A percentile compares a stretch with the other conserved stretches of the same genome.
Evolutionary conservation across 2,329 filamentous ascomycete species (phyloP).

Genomic region (Fusarium secorum): DNA sequence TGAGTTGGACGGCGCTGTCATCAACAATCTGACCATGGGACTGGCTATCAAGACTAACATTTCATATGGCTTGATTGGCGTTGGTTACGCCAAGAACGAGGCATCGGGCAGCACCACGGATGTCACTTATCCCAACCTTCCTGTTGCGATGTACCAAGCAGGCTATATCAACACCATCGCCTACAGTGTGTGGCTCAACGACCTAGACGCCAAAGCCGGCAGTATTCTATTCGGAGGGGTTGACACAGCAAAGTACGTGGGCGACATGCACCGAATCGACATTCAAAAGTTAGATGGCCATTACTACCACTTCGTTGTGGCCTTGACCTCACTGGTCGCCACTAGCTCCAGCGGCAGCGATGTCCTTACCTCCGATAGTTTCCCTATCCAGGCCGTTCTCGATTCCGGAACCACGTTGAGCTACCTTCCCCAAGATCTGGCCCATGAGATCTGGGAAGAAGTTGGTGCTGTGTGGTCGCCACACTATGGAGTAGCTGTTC

Average conservation of each 20-base stretch:
- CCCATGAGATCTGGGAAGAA: conserved; percentile 60
- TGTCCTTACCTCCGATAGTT: conserved; percentile 50
- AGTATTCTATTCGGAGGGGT: conserved; percentile 83
- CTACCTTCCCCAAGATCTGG: conserved; percentile 71
- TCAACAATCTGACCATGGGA: conserved; percentile 67
- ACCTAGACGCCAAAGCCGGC: conserved; percentile 67
- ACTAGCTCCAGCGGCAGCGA: conserved; percentile 60
- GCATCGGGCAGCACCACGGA: conserved; percentile 47
- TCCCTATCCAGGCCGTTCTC: conserved; percentile 68
- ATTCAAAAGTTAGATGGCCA: conserved; percentile 54
- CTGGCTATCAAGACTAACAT: conserved; percentile 63
- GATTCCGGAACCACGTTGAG: conserved; percentile 79
- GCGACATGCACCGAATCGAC: conserved; percentile 67
- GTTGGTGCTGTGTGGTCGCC: conserved; percentile 59
- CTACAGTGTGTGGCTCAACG: conserved; percentile 75
- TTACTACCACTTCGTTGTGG: conserved; percentile 58
- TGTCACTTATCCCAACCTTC: conserved; percentile 64
- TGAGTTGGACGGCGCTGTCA: conserved; percentile 58
- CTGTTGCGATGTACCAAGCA: conserved; percentile 68
- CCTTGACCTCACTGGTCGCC: conserved; percentile 57
- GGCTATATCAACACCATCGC: conserved; percentile 71
- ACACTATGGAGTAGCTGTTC: conserved; percentile 50
- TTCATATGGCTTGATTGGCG: conserved; percentile 64
- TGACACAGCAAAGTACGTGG: conserved; percentile 76
- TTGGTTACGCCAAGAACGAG: conserved; percentile 66